These are phyloP conservation scores for Chalciporus piperatus DNA, from an alignment of 768 basidiomycete species.

Conservation along the genomic window DNA sequence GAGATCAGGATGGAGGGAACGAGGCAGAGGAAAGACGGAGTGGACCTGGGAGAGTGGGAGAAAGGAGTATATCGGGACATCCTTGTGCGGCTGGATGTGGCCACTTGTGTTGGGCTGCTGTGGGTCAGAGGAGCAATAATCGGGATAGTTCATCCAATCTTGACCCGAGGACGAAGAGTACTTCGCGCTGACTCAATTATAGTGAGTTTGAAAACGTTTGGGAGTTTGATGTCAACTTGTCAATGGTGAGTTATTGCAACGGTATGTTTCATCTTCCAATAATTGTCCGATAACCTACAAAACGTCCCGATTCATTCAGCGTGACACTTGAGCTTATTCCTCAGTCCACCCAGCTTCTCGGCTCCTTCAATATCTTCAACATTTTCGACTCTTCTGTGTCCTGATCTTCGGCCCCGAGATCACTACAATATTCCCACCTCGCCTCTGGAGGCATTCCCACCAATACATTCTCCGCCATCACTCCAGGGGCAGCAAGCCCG, in stretches of 20 bases:
- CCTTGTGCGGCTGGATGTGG: constrained; percentile 81
- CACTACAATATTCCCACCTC: constrained; percentile 66
- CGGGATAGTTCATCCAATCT: neutral
- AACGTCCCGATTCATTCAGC: too few relatives aligned
- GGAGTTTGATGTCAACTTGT: too few relatives aligned
- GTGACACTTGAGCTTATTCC: too few relatives aligned
- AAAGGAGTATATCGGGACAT: constrained; percentile 42
- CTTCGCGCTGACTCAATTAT: neutral
- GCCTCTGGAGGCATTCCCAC: constrained; percentile 65
- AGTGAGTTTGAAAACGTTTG: too few relatives aligned
- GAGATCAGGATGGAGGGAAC: constrained; percentile 14
- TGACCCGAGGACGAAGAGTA: neutral
- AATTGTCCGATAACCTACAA: too few relatives aligned
- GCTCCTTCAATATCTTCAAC: constrained; percentile 42
- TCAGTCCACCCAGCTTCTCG: constrained; percentile 16
- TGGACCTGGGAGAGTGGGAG: neutral
- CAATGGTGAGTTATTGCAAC: too few relatives aligned
- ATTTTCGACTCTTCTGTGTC: constrained; percentile 51
- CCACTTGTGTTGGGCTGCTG: constrained; percentile 73
- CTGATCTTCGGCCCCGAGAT: constrained; percentile 44
- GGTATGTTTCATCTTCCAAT: neutral
- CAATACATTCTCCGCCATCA: constrained; percentile 62
- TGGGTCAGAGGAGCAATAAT: constrained; percentile 8
- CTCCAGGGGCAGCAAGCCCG: constrained; percentile 56
- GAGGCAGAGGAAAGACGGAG: constrained; percentile 12